A percentile compares a stretch with the other conserved stretches of the same genome.
Conservation (phyloP, 306 rosid genomes). For the Inga leiocalycina region DNA sequence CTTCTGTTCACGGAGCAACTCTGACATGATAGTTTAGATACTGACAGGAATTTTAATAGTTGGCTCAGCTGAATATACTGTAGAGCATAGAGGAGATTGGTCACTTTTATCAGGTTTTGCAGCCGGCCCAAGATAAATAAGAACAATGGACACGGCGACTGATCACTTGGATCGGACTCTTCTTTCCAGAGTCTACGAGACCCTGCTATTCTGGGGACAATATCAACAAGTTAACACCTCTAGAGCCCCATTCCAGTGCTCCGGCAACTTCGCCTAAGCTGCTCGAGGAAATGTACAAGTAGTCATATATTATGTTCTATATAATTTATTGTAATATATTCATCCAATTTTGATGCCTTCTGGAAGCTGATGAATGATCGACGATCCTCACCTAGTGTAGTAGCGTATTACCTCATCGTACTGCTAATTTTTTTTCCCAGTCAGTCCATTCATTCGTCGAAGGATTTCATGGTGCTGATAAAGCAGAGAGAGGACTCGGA, state of each 20-base stretch:
- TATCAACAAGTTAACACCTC: constrained; percentile 15
- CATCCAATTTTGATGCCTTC: constrained; percentile 56
- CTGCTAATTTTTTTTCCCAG: neutral
- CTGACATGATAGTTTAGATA: constrained; percentile 45
- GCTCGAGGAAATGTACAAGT: constrained; percentile 44
- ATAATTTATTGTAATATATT: constrained; percentile 40
- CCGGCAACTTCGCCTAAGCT: constrained; percentile 24
- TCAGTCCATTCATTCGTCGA: constrained; percentile 2
- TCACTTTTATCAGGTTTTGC: constrained; percentile 33
- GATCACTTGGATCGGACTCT: constrained; percentile 32
- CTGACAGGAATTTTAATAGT: constrained; percentile 25
- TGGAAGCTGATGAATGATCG: constrained; percentile 11
- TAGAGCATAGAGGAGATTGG: constrained; percentile 24
- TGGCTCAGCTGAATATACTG: constrained; percentile 28
- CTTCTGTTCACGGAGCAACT: constrained; percentile 75
- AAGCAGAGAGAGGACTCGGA: neutral
- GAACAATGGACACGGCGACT: constrained; percentile 6
- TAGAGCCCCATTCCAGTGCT: constrained; percentile 26
- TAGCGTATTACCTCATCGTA: neutral
- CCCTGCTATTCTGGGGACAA: neutral
- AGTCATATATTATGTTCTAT: constrained; percentile 16
- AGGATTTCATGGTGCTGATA: constrained; percentile 4
- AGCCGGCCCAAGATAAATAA: constrained; percentile 13
- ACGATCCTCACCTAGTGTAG: constrained; percentile 20
- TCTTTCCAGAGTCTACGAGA: constrained; percentile 26